Evolutionary conservation across 805 yeast genomes (phyloP).

Genomic region (Candida jianshihensis): DNA sequence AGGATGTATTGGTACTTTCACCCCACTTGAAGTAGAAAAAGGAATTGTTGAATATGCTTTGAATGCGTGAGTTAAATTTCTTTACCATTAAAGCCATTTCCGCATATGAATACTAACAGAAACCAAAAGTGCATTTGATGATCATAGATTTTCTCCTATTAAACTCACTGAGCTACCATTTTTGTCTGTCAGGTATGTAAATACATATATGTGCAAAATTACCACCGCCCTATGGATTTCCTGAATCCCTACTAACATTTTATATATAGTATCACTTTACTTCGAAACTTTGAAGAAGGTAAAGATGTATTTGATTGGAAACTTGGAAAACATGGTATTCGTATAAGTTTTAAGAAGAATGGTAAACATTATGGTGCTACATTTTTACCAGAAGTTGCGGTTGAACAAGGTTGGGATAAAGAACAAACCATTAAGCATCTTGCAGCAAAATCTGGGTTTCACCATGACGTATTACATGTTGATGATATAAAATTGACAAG

Average conservation of each 20-base stretch:
- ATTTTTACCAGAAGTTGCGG: conserved; percentile 84
- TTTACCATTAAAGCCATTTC: too few species aligned
- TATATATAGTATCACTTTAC: conserved; percentile 45
- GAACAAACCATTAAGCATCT: conserved; percentile 63
- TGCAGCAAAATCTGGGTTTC: conserved; percentile 63
- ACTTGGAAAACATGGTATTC: conserved; percentile 77
- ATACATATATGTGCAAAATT: neutral
- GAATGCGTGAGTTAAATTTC: conserved; percentile 39
- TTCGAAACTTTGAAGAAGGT: conserved; percentile 50
- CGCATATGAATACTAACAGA: too few species aligned
- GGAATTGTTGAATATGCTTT: conserved; percentile 63
- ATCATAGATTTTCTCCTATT: conserved; percentile 71
- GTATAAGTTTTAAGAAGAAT: conserved; percentile 40
- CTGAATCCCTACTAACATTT: neutral
- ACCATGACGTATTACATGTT: conserved; percentile 25
- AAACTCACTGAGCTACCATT: conserved; percentile 41
- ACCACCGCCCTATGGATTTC: too few species aligned
- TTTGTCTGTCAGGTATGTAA: conserved; percentile 37
- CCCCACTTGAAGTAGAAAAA: conserved; percentile 38
- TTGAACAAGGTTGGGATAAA: conserved; percentile 78
- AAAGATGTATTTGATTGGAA: conserved; percentile 63
- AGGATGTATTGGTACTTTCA: conserved; percentile 94
- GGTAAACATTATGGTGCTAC: conserved; percentile 57
- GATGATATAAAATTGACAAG: conserved; percentile 39
- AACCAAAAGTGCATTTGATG: conserved; percentile 55